Evolutionary conservation across 257 asterid species (phyloP).

Genomic region (Penstemon newberryi): DNA sequence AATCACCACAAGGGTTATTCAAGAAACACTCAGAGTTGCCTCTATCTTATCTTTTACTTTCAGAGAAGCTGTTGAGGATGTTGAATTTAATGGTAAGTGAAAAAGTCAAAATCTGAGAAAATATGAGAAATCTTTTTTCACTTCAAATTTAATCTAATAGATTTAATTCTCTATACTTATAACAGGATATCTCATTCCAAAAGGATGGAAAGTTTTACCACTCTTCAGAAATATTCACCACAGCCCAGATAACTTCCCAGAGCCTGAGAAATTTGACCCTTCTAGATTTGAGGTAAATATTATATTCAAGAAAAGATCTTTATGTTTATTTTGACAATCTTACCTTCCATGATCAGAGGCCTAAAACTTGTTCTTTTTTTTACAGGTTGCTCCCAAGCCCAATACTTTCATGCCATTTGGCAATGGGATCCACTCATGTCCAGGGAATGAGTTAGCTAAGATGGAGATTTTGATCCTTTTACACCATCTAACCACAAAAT

Average conservation of each 20-base stretch:
- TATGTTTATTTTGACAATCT: too few species aligned
- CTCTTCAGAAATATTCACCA: constrained; percentile 91
- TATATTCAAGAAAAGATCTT: neutral
- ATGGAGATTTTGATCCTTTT: constrained; percentile 79
- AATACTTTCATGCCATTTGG: constrained; percentile 98
- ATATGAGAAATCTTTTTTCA: neutral
- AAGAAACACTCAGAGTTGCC: constrained; percentile 77
- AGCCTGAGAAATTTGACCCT: constrained; percentile 96
- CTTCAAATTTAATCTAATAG: neutral
- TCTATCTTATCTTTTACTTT: constrained; percentile 70
- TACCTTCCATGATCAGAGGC: neutral
- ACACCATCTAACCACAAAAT: constrained; percentile 92
- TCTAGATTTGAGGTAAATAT: constrained; percentile 90
- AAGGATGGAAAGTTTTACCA: constrained; percentile 98
- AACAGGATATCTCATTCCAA: constrained; percentile 78
- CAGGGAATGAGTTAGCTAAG: constrained; percentile 94
- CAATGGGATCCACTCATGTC: constrained; percentile 86
- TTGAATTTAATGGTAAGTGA: constrained; percentile 65
- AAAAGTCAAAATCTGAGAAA: constrained; percentile 3
- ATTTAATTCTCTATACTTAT: neutral
- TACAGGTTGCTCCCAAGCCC: constrained; percentile 77
- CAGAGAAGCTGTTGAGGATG: constrained; percentile 85
- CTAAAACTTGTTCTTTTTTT: constrained; percentile 7
- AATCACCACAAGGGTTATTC: constrained; percentile 63
- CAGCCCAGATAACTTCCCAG: constrained; percentile 78